A percentile compares a stretch with the other conserved stretches of the same genome.
Conservation (phyloP, 225 moss, liverwort and hornwort species). For the Physcomitrellopsis africana region DNA sequence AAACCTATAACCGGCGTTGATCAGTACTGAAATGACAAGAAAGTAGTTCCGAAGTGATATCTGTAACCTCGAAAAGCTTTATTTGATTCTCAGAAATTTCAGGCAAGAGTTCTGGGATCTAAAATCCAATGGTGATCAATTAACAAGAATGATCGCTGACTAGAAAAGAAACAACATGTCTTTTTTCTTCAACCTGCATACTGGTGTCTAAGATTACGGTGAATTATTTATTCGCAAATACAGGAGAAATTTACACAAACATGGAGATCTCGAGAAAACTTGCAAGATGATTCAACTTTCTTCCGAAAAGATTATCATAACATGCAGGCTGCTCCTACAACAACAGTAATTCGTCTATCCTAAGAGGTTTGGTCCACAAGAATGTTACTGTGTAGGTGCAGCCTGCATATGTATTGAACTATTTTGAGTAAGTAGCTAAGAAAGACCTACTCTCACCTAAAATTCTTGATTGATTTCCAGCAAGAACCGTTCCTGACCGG, state of each 20-base stretch:
- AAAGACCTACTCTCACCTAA: constrained; percentile 38
- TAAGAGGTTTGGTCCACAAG: not conserved
- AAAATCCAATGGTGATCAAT: constrained; percentile 6
- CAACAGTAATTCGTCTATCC: not conserved
- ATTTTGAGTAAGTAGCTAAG: constrained; percentile 9
- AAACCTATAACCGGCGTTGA: constrained; percentile 31
- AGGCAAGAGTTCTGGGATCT: constrained; percentile 7
- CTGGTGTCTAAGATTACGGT: not conserved
- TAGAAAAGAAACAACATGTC: constrained; percentile 3
- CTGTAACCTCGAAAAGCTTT: not conserved
- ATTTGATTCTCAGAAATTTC: not conserved
- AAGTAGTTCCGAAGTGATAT: not conserved
- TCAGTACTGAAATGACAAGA: constrained; percentile 24
- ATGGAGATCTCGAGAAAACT: constrained; percentile 4
- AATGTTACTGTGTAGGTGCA: not conserved
- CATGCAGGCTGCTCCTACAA: too few species aligned
- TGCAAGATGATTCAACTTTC: not conserved
- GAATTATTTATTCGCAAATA: not conserved
- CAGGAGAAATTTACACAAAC: constrained; percentile 19
- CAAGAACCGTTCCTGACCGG: constrained; percentile 27
- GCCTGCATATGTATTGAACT: constrained; percentile 17
- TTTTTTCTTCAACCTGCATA: not conserved
- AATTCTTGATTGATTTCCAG: constrained; percentile 33
- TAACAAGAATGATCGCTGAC: not conserved
- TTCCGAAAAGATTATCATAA: not conserved